phyloP scores from a whole-genome alignment of 2,329 filamentous ascomycete species.

The Laburnicola sp. region DNA sequence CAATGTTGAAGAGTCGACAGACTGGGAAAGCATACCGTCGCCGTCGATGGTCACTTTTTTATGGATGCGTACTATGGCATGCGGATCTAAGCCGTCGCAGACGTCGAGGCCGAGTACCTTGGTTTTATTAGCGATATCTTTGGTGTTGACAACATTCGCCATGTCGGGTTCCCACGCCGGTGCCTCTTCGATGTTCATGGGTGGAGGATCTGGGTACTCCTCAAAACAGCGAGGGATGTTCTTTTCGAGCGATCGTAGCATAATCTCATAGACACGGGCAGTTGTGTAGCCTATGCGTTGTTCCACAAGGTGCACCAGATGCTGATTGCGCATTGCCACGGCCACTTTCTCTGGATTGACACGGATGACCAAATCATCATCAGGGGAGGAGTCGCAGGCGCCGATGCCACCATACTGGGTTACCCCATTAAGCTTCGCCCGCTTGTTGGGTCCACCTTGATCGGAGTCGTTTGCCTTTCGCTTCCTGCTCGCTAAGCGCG shows the following conservation, averaged over 20 bases:
- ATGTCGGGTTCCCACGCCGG: slow-evolving; percentile 39
- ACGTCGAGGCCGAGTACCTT: slow-evolving; percentile 48
- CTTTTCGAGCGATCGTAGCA: slow-evolving; percentile 71
- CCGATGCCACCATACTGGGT: neutral
- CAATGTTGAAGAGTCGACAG: slow-evolving; percentile 32
- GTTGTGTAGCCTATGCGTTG: slow-evolving; percentile 73
- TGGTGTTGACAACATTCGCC: slow-evolving; percentile 44
- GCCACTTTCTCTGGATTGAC: slow-evolving; percentile 85
- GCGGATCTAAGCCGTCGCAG: slow-evolving; percentile 40
- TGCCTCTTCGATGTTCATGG: slow-evolving; percentile 24
- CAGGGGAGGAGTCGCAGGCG: slow-evolving; percentile 13
- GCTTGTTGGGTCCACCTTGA: slow-evolving; percentile 33
- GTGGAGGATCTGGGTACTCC: slow-evolving; percentile 47
- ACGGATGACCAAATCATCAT: slow-evolving; percentile 74
- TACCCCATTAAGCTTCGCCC: slow-evolving; percentile 34
- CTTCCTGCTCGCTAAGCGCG: slow-evolving; percentile 26
- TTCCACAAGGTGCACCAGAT: slow-evolving; percentile 72
- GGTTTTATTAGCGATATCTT: slow-evolving; percentile 44
- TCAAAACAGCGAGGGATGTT: slow-evolving; percentile 69
- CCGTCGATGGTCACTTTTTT: slow-evolving; percentile 12
- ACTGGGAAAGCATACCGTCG: slow-evolving; percentile 20
- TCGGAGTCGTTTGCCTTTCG: slow-evolving; percentile 21
- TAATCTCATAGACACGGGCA: slow-evolving; percentile 73
- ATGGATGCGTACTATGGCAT: slow-evolving; percentile 29
- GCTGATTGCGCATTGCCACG: slow-evolving; percentile 78